Evolutionary conservation across 768 basidiomycete genomes (phyloP).

Genomic region (Termitomyces sp.): DNA sequence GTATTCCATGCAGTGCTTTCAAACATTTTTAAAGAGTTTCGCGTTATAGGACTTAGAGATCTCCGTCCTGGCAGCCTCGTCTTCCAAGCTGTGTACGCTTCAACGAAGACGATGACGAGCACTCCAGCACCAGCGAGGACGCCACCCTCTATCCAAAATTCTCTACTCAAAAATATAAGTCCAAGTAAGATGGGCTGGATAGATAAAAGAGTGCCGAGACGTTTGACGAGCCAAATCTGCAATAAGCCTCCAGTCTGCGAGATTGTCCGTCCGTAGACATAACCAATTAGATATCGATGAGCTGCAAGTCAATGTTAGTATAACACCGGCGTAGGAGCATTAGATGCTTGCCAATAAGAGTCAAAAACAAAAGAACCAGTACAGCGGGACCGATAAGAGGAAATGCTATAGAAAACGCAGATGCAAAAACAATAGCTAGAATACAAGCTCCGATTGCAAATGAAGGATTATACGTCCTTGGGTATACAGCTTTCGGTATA

Average conservation of each 20-base stretch:
- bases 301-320: slow-evolving; percentile 33
- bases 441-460: slow-evolving; percentile 63
- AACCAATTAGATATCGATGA: slow-evolving; percentile 76
- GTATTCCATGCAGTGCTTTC: slow-evolving; percentile 35
- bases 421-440: slow-evolving; percentile 66
- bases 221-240: slow-evolving; percentile 70
- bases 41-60: slow-evolving; percentile 51
- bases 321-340: neutral
- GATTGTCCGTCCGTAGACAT: slow-evolving; percentile 68
- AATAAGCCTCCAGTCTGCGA: slow-evolving; percentile 73
- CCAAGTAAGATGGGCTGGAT: slow-evolving; percentile 75
- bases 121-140: slow-evolving; percentile 53
- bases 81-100: slow-evolving; percentile 49
- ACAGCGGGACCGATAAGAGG: slow-evolving; percentile 73
- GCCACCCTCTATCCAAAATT: slow-evolving; percentile 69
- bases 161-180: slow-evolving; percentile 60
- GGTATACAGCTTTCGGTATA: slow-evolving; percentile 51
- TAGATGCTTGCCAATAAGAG: slow-evolving; percentile 53
- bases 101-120: slow-evolving; percentile 53
- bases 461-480: slow-evolving; percentile 63
- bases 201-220: slow-evolving; percentile 64
- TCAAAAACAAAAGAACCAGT: slow-evolving; percentile 56
- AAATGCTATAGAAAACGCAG: slow-evolving; percentile 70
- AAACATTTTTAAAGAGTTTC: slow-evolving; percentile 55
- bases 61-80: slow-evolving; percentile 41